Percentiles rank a stretch among this genome's conserved stretches.
Evolutionary conservation across 164 flowering plant genomes (phyloP).

Genomic region (Dillenia suffruticosa): DNA sequence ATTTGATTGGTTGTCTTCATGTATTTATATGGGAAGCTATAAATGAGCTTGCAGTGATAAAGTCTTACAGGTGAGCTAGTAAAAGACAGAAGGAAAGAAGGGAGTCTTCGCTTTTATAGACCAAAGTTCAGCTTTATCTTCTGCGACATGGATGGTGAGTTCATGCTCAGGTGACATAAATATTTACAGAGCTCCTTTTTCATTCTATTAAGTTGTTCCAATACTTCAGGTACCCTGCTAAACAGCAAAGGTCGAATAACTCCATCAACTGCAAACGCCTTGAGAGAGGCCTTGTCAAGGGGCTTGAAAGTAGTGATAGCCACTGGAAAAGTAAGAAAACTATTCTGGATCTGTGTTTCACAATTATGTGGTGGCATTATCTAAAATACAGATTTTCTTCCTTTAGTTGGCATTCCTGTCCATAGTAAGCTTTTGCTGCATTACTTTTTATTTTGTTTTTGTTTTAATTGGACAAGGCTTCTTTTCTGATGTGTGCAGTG

Average conservation of each 20-base stretch:
- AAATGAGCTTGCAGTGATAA: constrained; percentile 22
- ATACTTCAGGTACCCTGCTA: constrained; percentile 69
- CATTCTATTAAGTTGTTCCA: not conserved
- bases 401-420: constrained; percentile 1
- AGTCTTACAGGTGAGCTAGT: constrained; percentile 36
- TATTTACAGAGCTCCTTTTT: not conserved
- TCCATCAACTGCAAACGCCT: constrained; percentile 56
- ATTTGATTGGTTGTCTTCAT: not conserved
- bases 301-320: constrained; percentile 90
- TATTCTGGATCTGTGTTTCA: not conserved
- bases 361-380: no score
- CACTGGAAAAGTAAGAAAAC: constrained; percentile 81
- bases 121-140: constrained; percentile 87
- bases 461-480: not conserved
- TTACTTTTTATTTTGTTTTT: not conserved
- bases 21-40: constrained; percentile 2
- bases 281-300: constrained; percentile 76
- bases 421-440: not conserved
- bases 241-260: constrained; percentile 81
- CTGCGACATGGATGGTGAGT: constrained; percentile 99
- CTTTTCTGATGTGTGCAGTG: constrained; percentile 1
- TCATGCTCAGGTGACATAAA: not conserved
- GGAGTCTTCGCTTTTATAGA: constrained; percentile 75
- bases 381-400: not conserved
- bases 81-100: constrained; percentile 80